Evolutionary conservation across 2,329 filamentous ascomycete species (phyloP), one percentile per base, ranked within the genome.

Genomic region (Chaetomiaceae sp.): DNA sequence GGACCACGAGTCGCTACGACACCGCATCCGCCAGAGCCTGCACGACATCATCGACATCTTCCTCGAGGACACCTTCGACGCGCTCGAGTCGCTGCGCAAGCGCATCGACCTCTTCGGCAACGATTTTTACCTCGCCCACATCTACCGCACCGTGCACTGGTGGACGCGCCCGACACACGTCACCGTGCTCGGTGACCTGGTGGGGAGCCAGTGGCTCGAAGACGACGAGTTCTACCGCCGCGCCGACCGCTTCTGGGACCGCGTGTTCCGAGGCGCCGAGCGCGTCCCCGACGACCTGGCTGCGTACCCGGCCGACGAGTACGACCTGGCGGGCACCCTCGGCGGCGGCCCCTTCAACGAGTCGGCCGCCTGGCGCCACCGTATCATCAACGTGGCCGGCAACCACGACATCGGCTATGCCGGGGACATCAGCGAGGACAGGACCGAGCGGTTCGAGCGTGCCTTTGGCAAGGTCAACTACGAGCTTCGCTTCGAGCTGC

Each of bases 391-490:
- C 56, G 80, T 97, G 20, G 89, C 83, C 0, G 93, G 93, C 1
- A 98, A 98, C 61, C 93, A 98, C 62, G 93, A 98, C 64, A 83
- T 98, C 60, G 93, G 93, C 27, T 98, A 98, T 63, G 88, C 90
- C 0, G 93, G 93, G 3, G 93, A 98, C 64, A 75, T 97, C 51
- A 88, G 84, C 33, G 68, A 75, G n/a, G 74, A 80, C 51, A 80
- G 89, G 3, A 73, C 96, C 45, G 72, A 79, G 22, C 79, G 93
- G 1, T 98, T 97, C 62, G 89, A 95, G 67, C 74, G 76, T 18
- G 77, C 78, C 1, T 98, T 95, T 68, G 93, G 93, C 47, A 86
- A 82, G 54, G 81, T 86, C 15, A 95, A 97, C 64, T 98, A 95
- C 75, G 89, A 95, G 60, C 75, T 95, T 10, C 79, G 83, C 27